A percentile compares a stretch with the other conserved stretches of the same genome.
phyloP scores from a whole-genome alignment of 208 protist species.

The Acanthamoeba pearcei region DNA sequence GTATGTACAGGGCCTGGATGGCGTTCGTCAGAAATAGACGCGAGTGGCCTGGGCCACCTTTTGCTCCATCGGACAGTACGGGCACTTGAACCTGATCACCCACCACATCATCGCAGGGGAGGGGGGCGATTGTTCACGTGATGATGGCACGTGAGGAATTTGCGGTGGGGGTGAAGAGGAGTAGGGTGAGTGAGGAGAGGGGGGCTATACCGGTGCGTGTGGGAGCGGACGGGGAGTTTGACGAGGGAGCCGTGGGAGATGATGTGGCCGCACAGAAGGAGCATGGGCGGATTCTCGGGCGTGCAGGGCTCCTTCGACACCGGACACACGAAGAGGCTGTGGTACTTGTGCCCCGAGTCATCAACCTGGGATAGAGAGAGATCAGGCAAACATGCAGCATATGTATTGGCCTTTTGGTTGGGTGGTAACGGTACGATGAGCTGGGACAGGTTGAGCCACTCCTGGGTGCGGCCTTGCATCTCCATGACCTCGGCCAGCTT shows the following conservation, averaged over 20 bases:
- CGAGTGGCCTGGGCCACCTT: conserved; percentile 52
- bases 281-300: conserved; percentile 66
- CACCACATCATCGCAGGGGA: background rate
- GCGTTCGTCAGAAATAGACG: conserved; percentile 35
- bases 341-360: conserved; percentile 61
- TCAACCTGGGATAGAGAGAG: conserved; percentile 16
- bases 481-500: conserved; percentile 70
- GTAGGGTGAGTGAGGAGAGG: too few relatives aligned
- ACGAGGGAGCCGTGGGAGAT: conserved; percentile 52
- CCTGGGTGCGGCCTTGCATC: conserved; percentile 61
- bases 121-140: background rate
- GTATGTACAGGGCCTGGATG: too few relatives aligned
- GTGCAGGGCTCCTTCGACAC: conserved; percentile 73
- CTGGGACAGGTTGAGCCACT: conserved; percentile 57
- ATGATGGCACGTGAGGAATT: too few relatives aligned
- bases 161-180: background rate
- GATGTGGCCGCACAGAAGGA: conserved; percentile 65
- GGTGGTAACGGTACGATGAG: conserved; percentile 1
- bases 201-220: background rate
- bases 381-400: background rate
- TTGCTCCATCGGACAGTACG: conserved; percentile 52
- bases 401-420: background rate
- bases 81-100: conserved; percentile 44
- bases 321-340: conserved; percentile 69
- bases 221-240: conserved; percentile 62